phyloP scores from a whole-genome alignment of 73 alveolate species.

The Diophrys sp. region DNA sequence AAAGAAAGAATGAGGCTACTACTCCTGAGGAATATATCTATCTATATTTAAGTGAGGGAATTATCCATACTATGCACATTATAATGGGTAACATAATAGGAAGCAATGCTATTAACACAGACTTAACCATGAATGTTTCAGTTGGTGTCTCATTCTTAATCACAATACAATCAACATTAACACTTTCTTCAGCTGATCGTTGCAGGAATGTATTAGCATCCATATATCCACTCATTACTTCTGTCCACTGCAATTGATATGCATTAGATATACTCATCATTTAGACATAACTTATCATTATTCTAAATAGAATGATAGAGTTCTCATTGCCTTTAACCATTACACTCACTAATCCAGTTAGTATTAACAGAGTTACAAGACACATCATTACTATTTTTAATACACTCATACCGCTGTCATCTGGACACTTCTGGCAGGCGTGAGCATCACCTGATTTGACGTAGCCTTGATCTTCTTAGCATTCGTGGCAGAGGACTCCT shows the following conservation, averaged over 20 bases:
- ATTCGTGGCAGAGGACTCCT: conserved; percentile 44
- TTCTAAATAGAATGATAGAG: conserved; percentile 41
- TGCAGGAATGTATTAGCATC: conserved; percentile 19
- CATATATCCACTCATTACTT: conserved; percentile 10
- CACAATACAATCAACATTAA: conserved; percentile 57
- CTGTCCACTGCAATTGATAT: conserved; percentile 54
- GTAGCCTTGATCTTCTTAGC: conserved; percentile 26
- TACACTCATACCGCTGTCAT: conserved; percentile 10
- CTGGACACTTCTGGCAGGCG: conserved; percentile 39
- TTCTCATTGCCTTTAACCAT: conserved; percentile 25
- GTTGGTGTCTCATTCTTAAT: conserved; percentile 3
- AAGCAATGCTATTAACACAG: conserved; percentile 6
- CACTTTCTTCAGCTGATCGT: conserved; percentile 24
- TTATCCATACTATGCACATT: too few species aligned
- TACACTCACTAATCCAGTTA: conserved; percentile 15
- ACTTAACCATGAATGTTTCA: conserved; percentile 17
- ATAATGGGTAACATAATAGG: conserved; percentile 23
- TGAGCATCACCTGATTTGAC: conserved; percentile 16
- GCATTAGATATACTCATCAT: conserved; percentile 36
- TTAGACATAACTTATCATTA: conserved; percentile 58
- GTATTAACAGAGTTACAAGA: conserved; percentile 15
- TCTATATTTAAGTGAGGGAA: too few species aligned
- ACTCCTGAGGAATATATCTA: too few species aligned
- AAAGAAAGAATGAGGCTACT: too few species aligned
- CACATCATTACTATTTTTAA: not conserved